Evolutionary conservation across 1,284 basidiomycete genomes (phyloP).

Genomic region (Ustilago bromivora): DNA sequence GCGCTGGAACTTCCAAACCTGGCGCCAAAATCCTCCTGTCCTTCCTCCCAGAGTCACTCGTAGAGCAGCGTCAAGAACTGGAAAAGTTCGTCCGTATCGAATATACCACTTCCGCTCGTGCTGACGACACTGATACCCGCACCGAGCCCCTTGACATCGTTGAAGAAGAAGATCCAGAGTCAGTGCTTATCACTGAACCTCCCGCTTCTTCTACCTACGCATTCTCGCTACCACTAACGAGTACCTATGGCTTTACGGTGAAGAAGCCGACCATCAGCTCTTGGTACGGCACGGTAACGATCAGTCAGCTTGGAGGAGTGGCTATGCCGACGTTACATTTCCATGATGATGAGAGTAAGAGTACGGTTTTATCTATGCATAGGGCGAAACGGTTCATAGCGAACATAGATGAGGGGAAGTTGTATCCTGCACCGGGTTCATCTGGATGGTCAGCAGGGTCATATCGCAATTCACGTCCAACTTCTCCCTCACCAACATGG

Average conservation of each 20-base stretch:
- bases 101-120: conserved; percentile 74
- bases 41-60: conserved; percentile 77
- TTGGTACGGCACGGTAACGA: conserved; percentile 79
- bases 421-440: conserved; percentile 6
- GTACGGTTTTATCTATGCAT: conserved; percentile 52
- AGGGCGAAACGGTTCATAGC: conserved; percentile 31
- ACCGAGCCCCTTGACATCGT: conserved; percentile 73
- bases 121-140: conserved; percentile 21
- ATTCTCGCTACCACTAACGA: conserved; percentile 89
- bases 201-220: conserved; percentile 77
- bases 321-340: conserved; percentile 92
- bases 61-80: conserved; percentile 74
- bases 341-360: conserved; percentile 82
- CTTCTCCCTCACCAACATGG: conserved; percentile 66
- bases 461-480: conserved; percentile 15
- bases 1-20: conserved; percentile 24
- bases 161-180: conserved; percentile 34
- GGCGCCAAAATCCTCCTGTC: conserved; percentile 48
- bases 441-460: conserved; percentile 15
- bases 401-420: conserved; percentile 45
- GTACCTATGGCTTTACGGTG: conserved; percentile 89
- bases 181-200: conserved; percentile 49
- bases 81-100: conserved; percentile 86
- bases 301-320: conserved; percentile 88
- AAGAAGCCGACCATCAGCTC: conserved; percentile 74